Percentiles rank a stretch among this genome's conserved stretches.
Conservation (phyloP, 768 basidiomycete species). For the Melanogaster broomeanus region DNA sequence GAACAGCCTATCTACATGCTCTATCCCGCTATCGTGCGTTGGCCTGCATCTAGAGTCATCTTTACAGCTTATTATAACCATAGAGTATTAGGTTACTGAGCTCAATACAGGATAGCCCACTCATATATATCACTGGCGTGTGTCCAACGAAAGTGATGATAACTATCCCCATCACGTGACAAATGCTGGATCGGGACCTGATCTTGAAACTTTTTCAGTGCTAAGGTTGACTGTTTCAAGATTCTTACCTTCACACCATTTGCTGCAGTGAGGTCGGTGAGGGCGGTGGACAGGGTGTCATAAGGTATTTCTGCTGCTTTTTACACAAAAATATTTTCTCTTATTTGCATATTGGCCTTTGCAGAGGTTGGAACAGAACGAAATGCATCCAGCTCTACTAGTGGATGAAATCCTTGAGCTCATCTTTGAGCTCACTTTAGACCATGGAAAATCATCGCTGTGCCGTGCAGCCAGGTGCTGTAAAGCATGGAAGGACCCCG, state of each 20-base stretch:
- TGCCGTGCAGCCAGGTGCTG: slow-evolving; percentile 42
- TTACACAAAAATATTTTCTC: no score
- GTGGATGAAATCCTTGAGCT: slow-evolving; percentile 52
- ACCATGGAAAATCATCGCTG: slow-evolving; percentile 33
- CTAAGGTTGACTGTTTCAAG: neutral
- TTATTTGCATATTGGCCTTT: neutral
- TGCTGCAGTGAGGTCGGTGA: neutral
- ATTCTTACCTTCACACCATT: neutral
- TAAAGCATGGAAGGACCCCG: slow-evolving; percentile 49
- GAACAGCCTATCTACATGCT: neutral
- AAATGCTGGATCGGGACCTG: slow-evolving; percentile 1
- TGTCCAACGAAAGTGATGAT: neutral
- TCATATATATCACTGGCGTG: neutral
- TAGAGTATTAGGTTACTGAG: neutral
- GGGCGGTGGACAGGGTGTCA: neutral
- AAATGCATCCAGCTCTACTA: slow-evolving; percentile 46
- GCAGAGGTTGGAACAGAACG: neutral
- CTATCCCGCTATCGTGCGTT: slow-evolving; percentile 16
- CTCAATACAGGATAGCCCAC: neutral
- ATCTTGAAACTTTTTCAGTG: slow-evolving; percentile 14
- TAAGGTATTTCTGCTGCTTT: slow-evolving; percentile 6
- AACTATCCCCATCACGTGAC: slow-evolving; percentile 8
- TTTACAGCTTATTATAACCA: slow-evolving; percentile 12
- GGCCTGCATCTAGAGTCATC: neutral
- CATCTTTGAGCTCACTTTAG: slow-evolving; percentile 38